A percentile compares a stretch with the other conserved stretches of the same genome.
Evolutionary conservation across 306 rosid genomes (phyloP).

Genomic region (Acacia melanoxylon): DNA sequence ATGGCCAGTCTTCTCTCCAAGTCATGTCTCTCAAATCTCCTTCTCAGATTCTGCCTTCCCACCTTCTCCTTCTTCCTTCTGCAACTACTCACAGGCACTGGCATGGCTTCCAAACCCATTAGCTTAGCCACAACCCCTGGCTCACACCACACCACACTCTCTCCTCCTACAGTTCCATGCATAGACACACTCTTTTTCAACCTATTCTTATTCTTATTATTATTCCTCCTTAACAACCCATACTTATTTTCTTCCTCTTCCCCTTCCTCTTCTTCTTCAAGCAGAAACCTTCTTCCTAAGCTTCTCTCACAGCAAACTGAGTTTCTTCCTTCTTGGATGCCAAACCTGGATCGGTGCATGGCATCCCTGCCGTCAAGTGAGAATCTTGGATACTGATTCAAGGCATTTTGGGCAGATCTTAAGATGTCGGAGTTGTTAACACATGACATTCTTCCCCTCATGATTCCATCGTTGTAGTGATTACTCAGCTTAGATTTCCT

Average conservation of each 20-base stretch:
- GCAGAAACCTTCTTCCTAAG: conserved; percentile 31
- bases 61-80: conserved; percentile 36
- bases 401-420: conserved; percentile 82
- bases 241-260: conserved; percentile 9
- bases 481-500: conserved; percentile 36
- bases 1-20: conserved; percentile 53
- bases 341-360: conserved; percentile 80
- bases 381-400: conserved; percentile 91
- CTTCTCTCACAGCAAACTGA: conserved; percentile 56
- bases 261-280: conserved; percentile 9
- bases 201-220: background rate
- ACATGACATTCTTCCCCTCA: conserved; percentile 57
- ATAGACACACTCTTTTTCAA: conserved; percentile 35
- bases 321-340: conserved; percentile 50
- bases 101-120: conserved; percentile 93
- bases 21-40: conserved; percentile 54
- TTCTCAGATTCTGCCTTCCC: conserved; percentile 49
- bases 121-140: conserved; percentile 90
- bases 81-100: conserved; percentile 46
- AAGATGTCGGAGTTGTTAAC: conserved; percentile 79
- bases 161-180: conserved; percentile 66
- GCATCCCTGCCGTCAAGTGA: conserved; percentile 94
- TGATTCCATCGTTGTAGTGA: conserved; percentile 11
- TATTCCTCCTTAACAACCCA: background rate
- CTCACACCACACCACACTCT: conserved; percentile 79